A percentile compares a stretch with the other conserved stretches of the same genome.
These are phyloP conservation scores for Pugionium dolabratum DNA, from an alignment of 345 rosid genomes.

Conservation along the genomic window DNA sequence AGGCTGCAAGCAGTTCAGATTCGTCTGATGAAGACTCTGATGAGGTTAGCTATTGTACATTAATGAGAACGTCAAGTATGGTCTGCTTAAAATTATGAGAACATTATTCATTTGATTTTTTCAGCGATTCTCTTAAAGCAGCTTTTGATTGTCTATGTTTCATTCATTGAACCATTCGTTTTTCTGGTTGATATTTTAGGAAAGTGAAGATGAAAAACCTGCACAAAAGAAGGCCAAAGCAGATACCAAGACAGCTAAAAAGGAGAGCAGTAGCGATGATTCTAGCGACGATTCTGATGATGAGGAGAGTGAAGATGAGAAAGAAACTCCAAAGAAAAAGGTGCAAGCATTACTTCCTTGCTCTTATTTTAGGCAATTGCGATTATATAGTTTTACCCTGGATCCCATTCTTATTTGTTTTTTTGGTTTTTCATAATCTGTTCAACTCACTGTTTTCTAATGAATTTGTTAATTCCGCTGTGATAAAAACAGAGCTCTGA, in stretches of 20 bases:
- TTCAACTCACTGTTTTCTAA: neutral
- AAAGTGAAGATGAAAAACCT: conserved; percentile 56
- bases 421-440: no score
- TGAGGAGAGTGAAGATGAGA: conserved; percentile 61
- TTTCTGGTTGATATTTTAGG: conserved; percentile 7
- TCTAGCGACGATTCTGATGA: conserved; percentile 48
- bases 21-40: conserved; percentile 43
- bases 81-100: neutral
- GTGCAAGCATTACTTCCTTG: conserved; percentile 17
- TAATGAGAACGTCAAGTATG: neutral
- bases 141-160: neutral
- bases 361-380: neutral
- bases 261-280: conserved; percentile 58
- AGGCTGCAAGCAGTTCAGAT: conserved; percentile 41
- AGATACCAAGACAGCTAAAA: conserved; percentile 39
- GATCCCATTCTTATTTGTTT: no score
- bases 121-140: neutral
- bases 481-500: conserved; percentile 49
- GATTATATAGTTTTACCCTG: no score
- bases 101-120: neutral
- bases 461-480: neutral
- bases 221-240: conserved; percentile 48
- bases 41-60: conserved; percentile 17
- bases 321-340: conserved; percentile 53
- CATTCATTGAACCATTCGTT: neutral